Evolutionary conservation across 2,329 filamentous ascomycete genomes (phyloP).

Genomic region (Sporothrix pallida): DNA sequence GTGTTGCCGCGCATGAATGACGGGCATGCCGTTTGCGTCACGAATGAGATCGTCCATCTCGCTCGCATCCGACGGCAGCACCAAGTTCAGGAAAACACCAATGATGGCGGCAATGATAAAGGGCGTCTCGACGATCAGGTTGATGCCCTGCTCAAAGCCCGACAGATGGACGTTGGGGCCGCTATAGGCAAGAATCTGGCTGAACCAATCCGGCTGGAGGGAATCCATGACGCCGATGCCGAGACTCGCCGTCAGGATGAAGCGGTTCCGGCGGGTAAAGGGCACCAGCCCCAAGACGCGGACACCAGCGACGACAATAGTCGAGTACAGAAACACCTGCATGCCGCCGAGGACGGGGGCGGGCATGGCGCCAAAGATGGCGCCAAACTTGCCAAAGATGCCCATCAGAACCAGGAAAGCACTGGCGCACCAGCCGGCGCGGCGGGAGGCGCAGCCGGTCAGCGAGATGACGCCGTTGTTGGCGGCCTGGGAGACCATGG

Average conservation of each 20-base stretch:
- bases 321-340: background rate
- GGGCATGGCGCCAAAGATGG: slow-evolving; percentile 11
- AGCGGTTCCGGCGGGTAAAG: background rate
- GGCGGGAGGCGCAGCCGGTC: slow-evolving; percentile 70
- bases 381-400: background rate
- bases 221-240: background rate
- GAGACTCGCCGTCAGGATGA: slow-evolving; percentile 1
- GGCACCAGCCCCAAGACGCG: background rate
- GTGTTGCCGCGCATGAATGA: no score
- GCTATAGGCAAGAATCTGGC: background rate
- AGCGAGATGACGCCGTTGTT: slow-evolving; percentile 73
- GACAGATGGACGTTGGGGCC: background rate
- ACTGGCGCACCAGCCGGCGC: slow-evolving; percentile 69
- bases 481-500: slow-evolving; percentile 71
- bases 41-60: no score
- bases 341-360: slow-evolving; percentile 9
- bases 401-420: slow-evolving; percentile 37
- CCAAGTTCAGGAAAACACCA: slow-evolving; percentile 51
- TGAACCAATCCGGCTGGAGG: background rate
- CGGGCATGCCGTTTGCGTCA: no score
- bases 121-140: slow-evolving; percentile 46
- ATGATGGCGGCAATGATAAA: slow-evolving; percentile 52
- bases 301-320: background rate
- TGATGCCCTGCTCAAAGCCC: slow-evolving; percentile 12
- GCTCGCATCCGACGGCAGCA: no score